Conservation (phyloP, 257 asterid species). For the Fraxinus excelsior region DNA sequence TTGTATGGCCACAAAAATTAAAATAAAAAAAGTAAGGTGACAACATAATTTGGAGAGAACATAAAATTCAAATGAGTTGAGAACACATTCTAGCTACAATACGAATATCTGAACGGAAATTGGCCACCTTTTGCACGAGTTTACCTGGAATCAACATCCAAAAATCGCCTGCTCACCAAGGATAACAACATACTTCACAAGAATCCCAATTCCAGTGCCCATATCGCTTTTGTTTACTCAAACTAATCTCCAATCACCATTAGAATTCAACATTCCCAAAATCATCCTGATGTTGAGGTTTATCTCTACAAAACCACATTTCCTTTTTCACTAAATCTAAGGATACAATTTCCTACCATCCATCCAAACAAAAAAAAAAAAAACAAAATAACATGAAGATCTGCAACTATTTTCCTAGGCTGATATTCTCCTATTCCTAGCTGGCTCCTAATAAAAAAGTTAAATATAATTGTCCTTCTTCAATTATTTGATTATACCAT, state of each 20-base stretch:
- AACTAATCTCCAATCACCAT: constrained; percentile 34
- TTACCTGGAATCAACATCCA: constrained; percentile 92
- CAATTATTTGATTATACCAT: constrained; percentile 12
- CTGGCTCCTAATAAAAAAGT: background rate
- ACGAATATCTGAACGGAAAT: background rate
- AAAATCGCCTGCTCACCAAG: constrained; percentile 92
- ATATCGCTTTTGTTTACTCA: constrained; percentile 50
- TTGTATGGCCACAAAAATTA: constrained; percentile 9
- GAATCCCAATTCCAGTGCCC: constrained; percentile 57
- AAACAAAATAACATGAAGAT: background rate
- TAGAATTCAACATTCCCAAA: constrained; percentile 30
- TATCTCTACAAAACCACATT: constrained; percentile 15
- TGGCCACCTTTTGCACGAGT: background rate
- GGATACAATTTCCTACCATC: background rate
- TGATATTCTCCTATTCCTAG: constrained; percentile 2
- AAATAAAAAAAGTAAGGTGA: background rate
- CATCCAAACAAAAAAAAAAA: background rate
- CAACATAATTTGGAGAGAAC: background rate
- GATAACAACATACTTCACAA: constrained; percentile 90
- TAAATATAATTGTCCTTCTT: background rate
- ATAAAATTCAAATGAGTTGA: background rate
- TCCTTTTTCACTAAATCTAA: constrained; percentile 10
- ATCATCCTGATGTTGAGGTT: constrained; percentile 22
- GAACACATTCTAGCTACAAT: background rate
- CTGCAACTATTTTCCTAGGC: background rate